Base-by-base conservation (phyloP, 257 asterid species). In the Vinca minor region DNA sequence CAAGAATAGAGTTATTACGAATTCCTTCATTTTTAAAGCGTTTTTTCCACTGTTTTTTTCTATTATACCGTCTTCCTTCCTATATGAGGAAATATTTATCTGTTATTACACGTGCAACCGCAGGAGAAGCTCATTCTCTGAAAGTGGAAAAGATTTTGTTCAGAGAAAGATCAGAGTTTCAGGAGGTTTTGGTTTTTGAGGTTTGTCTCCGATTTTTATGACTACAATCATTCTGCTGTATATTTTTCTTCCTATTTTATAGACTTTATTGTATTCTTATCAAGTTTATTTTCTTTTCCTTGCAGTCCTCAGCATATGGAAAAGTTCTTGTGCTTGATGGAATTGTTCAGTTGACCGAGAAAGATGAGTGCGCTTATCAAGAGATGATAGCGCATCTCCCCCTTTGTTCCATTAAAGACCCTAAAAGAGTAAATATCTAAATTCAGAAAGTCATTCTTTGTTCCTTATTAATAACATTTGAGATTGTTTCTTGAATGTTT, bases 321-420 rank as follows among this genome's bases (percentile, higher is more conserved):
- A 93, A 53, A 76, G 99, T 93, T 50, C 96, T 93, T 72, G 97
- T 85, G 71, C 83, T 93, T 26, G 99, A 93, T 73, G 97, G 97
- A 75, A 93, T 93, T 75, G 84, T 93, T 77, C 99, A 93, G 83
- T 74, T 93, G 86, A 93, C 99, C 10, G 97, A 93, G 88, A 89
- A 83, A 83, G 99, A 93, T 75, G 99, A 93, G 72, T 93, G 94
- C 70, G 96, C 94, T 67, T 93, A 93, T 76, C 99, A 93, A 88
- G 99, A 93, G 83, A 93, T 89, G 99, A 89, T 93, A 64, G 72
- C 95, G 21, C 97, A 93, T 70, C 90, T 93, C 58, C 99, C 98
- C 44, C 97, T 93, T 50, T 93, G 99, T 74, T 93, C 99, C 48
- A 83, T 93, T 71, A 71, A 82, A 78, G 76, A 88, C 48, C 99